phyloP scores from a whole-genome alignment of 2,329 filamentous ascomycete species.

The Colletotrichum sp. region DNA sequence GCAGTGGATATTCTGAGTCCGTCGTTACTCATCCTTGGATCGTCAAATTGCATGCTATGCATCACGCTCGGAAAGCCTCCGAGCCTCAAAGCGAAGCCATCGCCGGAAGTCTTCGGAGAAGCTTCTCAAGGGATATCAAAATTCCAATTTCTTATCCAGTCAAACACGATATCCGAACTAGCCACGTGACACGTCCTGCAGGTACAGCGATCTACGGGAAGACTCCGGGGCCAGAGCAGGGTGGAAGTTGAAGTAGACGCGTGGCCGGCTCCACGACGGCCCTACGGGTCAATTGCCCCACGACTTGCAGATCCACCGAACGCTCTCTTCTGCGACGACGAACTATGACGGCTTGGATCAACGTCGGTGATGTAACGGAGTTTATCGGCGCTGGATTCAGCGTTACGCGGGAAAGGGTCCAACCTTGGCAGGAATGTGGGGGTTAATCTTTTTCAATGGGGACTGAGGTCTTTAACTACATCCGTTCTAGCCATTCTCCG shows the following conservation, averaged over 20 bases:
- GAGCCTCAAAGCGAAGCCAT: background rate
- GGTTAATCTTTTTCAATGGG: background rate
- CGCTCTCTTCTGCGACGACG: background rate
- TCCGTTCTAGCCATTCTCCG: background rate
- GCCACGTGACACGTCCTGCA: background rate
- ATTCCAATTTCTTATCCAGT: background rate
- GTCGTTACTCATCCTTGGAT: background rate
- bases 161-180: background rate
- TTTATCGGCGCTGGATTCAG: background rate
- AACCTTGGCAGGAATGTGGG: background rate
- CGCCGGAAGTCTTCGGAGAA: background rate
- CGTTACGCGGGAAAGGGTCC: background rate
- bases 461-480: background rate
- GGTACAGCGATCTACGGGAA: background rate
- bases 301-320: background rate
- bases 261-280: background rate
- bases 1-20: background rate
- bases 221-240: background rate
- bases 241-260: background rate
- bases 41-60: background rate
- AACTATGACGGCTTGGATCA: background rate
- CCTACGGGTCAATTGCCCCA: background rate
- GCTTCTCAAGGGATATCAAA: background rate
- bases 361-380: background rate
- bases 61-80: background rate